Evolutionary conservation across 441 rosid species (phyloP).

Genomic region (Capsella rubella): DNA sequence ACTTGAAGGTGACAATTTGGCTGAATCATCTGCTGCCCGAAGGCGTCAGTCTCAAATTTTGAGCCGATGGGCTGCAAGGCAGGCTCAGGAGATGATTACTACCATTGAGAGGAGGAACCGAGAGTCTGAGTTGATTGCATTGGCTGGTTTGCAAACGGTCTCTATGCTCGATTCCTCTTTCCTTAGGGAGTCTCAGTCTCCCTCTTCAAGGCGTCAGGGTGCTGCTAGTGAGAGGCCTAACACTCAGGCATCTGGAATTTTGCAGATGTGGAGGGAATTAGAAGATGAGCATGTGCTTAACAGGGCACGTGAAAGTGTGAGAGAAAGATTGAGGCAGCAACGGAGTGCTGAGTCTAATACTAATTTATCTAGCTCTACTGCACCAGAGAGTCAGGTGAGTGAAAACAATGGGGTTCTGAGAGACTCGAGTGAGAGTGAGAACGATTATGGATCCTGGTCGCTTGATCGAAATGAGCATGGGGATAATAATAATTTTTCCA

Average conservation of each 20-base stretch:
- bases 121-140: constrained; percentile 86
- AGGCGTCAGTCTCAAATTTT: constrained; percentile 78
- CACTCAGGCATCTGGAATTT: constrained; percentile 75
- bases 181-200: constrained; percentile 81
- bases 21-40: constrained; percentile 83
- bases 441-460: constrained; percentile 63
- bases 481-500: constrained; percentile 32
- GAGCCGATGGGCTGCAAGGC: constrained; percentile 88
- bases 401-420: constrained; percentile 73
- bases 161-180: constrained; percentile 91
- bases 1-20: constrained; percentile 77
- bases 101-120: constrained; percentile 88
- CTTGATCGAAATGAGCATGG: constrained; percentile 11
- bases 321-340: constrained; percentile 64
- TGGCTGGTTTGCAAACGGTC: constrained; percentile 88
- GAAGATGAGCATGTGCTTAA: constrained; percentile 86
- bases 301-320: constrained; percentile 72
- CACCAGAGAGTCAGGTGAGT: constrained; percentile 65
- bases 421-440: constrained; percentile 85
- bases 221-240: constrained; percentile 65
- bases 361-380: constrained; percentile 51
- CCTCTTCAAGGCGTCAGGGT: constrained; percentile 69
- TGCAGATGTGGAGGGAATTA: constrained; percentile 95
- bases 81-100: constrained; percentile 94
- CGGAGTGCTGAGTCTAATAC: constrained; percentile 51